Evolutionary conservation across 2,329 filamentous ascomycete genomes (phyloP).

Genomic region (Ophiostoma novo-ulmi): DNA sequence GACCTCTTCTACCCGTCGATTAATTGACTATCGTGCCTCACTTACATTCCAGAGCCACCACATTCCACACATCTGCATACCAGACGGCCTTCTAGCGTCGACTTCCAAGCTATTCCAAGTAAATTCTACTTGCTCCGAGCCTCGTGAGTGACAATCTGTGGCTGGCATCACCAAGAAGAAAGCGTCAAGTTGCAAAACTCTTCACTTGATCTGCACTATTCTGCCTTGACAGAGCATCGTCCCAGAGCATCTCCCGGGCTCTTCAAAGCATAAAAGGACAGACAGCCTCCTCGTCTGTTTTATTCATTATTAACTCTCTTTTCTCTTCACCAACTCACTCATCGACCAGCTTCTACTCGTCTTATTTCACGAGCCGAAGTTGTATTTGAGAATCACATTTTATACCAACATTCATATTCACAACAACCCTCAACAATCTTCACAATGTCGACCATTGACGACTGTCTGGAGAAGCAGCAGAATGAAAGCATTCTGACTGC

Average conservation of each 20-base stretch:
- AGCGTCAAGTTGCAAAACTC: background rate
- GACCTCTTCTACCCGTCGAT: background rate
- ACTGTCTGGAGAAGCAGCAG: slow-evolving; percentile 30
- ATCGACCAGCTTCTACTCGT: slow-evolving; percentile 12
- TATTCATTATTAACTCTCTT: background rate
- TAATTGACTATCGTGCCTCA: background rate
- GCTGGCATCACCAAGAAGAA: slow-evolving; percentile 9
- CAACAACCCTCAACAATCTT: background rate
- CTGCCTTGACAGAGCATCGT: background rate
- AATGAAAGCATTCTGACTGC: slow-evolving; percentile 29
- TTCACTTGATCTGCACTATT: background rate
- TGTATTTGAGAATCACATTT: background rate
- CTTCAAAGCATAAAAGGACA: slow-evolving; percentile 11
- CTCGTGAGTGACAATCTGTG: background rate
- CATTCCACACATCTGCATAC: slow-evolving; percentile 6
- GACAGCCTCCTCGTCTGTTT: background rate
- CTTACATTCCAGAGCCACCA: background rate
- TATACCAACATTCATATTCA: background rate
- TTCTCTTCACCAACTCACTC: slow-evolving; percentile 1
- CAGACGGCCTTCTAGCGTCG: background rate
- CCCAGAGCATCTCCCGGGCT: background rate
- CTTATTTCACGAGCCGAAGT: background rate
- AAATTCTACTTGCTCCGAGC: background rate
- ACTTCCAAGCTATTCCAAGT: slow-evolving; percentile 3
- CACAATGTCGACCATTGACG: slow-evolving; percentile 32